Conservation (phyloP, 495 filamentous ascomycete species). For the Xylaria bambusicola region DNA sequence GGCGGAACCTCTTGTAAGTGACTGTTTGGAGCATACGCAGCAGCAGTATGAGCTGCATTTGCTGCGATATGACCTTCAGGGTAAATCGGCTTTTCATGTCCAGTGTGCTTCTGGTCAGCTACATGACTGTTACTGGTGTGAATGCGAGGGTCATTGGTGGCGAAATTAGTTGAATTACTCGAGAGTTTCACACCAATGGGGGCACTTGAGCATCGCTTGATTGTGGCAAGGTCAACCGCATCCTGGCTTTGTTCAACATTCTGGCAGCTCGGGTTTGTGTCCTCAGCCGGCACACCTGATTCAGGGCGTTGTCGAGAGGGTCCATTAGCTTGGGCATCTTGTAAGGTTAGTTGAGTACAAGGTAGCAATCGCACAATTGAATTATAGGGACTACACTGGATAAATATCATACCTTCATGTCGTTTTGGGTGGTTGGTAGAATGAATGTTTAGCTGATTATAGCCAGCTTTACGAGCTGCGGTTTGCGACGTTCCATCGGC, state of each 20-base stretch:
- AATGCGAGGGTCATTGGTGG: no score
- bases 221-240: not conserved
- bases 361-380: not conserved
- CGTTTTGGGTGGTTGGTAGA: not conserved
- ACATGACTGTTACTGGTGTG: no score
- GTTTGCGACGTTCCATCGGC: conserved; percentile 21
- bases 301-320: not conserved
- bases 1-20: not conserved
- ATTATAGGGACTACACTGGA: not conserved
- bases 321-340: not conserved
- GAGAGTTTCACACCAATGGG: not conserved
- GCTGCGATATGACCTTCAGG: not conserved
- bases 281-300: not conserved
- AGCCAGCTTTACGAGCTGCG: not conserved
- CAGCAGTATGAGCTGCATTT: not conserved
- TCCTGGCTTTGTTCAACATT: not conserved
- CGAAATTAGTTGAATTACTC: no score
- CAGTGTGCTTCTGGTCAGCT: no score
- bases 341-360: not conserved
- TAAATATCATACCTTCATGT: not conserved
- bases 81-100: not conserved
- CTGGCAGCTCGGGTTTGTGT: not conserved
- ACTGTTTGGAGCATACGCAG: not conserved
- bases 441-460: not conserved
- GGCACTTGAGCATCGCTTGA: conserved; percentile 14